Percentiles rank a stretch among this genome's conserved stretches.
phyloP scores from a whole-genome alignment of 257 asterid genomes.

The Solanum megistacrolobum region DNA sequence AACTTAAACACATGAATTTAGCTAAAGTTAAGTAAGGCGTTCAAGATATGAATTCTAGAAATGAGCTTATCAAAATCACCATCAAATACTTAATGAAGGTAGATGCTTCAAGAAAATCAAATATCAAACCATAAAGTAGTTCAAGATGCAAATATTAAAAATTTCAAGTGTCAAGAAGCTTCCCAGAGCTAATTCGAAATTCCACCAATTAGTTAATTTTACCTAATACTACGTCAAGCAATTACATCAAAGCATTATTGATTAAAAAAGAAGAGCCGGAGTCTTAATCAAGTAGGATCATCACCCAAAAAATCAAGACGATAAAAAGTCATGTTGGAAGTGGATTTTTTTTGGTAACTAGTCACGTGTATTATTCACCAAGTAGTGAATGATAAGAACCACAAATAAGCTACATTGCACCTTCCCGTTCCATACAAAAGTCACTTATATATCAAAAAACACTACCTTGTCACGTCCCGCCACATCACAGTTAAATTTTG shows the following conservation, averaged over 20 bases:
- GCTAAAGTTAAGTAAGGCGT: neutral
- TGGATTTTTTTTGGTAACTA: neutral
- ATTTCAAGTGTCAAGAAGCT: neutral
- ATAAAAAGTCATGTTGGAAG: neutral
- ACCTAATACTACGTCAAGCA: neutral
- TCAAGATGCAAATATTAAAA: neutral
- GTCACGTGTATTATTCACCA: neutral
- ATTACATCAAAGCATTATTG: neutral
- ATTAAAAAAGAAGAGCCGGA: neutral
- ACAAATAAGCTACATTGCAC: neutral
- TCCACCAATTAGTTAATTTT: neutral
- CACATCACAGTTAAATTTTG: too few species aligned
- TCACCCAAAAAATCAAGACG: neutral
- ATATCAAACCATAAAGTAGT: neutral
- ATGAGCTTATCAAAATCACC: neutral
- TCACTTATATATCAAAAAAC: neutral
- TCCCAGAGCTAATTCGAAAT: neutral
- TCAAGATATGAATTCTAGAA: neutral
- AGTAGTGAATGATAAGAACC: neutral
- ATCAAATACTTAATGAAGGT: neutral
- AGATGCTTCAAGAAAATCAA: neutral
- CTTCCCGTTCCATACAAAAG: neutral
- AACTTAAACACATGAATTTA: neutral
- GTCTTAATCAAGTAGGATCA: neutral
- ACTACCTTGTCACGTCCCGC: neutral